A percentile compares a stretch with the other conserved stretches of the same genome.
Conservation (phyloP, 1,284 basidiomycete species). For the Golubevia pallescens region DNA sequence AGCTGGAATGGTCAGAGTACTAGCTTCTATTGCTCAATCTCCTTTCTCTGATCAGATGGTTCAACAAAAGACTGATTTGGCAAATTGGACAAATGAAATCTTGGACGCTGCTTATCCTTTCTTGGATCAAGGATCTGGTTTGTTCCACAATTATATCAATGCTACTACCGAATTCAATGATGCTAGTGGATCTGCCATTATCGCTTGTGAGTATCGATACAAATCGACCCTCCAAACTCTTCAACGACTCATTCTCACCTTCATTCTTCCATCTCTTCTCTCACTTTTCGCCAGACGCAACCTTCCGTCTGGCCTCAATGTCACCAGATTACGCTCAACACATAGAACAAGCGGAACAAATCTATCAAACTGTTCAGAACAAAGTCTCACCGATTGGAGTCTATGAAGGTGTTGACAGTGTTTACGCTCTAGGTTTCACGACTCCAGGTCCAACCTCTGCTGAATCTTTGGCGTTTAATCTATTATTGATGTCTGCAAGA, state of each 20-base stretch:
- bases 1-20: constrained; percentile 81
- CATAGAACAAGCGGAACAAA: constrained; percentile 27
- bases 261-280: background rate
- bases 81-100: constrained; percentile 76
- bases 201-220: constrained; percentile 18
- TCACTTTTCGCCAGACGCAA: constrained; percentile 15
- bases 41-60: constrained; percentile 68
- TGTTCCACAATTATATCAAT: constrained; percentile 56
- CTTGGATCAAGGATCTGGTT: constrained; percentile 64
- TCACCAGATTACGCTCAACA: constrained; percentile 19
- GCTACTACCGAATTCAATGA: constrained; percentile 37
- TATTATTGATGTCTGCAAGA: constrained; percentile 47
- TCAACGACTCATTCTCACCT: background rate
- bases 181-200: constrained; percentile 41
- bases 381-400: constrained; percentile 28
- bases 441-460: constrained; percentile 31
- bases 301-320: constrained; percentile 50
- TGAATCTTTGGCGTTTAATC: constrained; percentile 46
- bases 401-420: constrained; percentile 28
- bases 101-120: constrained; percentile 74
- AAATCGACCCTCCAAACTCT: background rate
- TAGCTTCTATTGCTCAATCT: constrained; percentile 75
- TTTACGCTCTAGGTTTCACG: constrained; percentile 47
- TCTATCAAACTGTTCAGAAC: constrained; percentile 35
- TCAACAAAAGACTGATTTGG: constrained; percentile 71